phyloP scores from a whole-genome alignment of 2,329 filamentous ascomycete genomes.

The Exophiala viscosa region DNA sequence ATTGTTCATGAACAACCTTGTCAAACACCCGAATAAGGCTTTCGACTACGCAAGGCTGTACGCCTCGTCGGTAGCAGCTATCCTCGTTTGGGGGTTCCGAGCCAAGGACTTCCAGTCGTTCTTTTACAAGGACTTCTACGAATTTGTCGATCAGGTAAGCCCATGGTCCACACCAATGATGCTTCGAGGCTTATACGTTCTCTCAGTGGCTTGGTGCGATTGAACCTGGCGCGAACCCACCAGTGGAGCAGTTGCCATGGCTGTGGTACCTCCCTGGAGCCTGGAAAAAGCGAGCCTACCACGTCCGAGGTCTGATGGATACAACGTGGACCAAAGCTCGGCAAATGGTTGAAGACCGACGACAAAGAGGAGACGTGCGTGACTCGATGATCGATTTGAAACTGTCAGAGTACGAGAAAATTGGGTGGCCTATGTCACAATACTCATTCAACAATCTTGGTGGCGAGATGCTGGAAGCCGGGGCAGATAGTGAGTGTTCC shows the following conservation, averaged over 20 bases:
- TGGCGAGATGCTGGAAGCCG: slow-evolving; percentile 13
- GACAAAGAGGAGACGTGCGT: slow-evolving; percentile 5
- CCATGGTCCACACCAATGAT: neutral
- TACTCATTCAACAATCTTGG: slow-evolving; percentile 18
- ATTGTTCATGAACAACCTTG: slow-evolving; percentile 12
- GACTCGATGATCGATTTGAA: slow-evolving; percentile 18
- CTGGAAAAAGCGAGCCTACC: slow-evolving; percentile 12
- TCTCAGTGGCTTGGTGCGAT: slow-evolving; percentile 13
- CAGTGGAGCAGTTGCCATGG: slow-evolving; percentile 10
- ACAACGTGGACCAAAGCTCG: slow-evolving; percentile 8
- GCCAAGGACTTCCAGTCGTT: slow-evolving; percentile 16
- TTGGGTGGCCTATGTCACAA: slow-evolving; percentile 14
- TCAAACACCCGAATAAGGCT: slow-evolving; percentile 6
- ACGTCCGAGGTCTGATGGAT: slow-evolving; percentile 6
- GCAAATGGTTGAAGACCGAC: slow-evolving; percentile 6
- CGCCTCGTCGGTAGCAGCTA: slow-evolving; percentile 9
- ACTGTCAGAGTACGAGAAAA: slow-evolving; percentile 26
- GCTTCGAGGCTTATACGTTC: neutral
- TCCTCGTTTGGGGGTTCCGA: slow-evolving; percentile 10
- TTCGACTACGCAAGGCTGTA: slow-evolving; percentile 16
- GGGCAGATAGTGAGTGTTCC: slow-evolving; percentile 36
- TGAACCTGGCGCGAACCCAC: slow-evolving; percentile 17
- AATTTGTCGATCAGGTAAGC: slow-evolving; percentile 13
- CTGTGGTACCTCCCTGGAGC: slow-evolving; percentile 16
- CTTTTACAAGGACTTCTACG: slow-evolving; percentile 20